A percentile compares a stretch with the other conserved stretches of the same genome.
These are phyloP conservation scores for Epichloe uncinata DNA, from an alignment of 2,329 filamentous ascomycete genomes.

Conservation along the genomic window DNA sequence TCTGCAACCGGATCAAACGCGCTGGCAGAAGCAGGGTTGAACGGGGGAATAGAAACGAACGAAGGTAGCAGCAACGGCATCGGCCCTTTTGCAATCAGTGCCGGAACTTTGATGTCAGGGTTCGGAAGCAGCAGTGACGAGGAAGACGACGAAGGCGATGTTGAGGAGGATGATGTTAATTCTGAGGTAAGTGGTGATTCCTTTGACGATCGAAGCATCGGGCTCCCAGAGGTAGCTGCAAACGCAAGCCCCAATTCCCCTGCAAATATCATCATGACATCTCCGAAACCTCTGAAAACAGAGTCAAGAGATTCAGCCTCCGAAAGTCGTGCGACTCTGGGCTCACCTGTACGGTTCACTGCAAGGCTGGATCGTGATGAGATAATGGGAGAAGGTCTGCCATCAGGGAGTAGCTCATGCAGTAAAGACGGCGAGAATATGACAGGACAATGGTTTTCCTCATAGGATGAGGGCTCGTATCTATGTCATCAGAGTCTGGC, in stretches of 20 bases:
- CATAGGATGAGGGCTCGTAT: conserved; percentile 4
- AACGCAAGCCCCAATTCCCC: conserved; percentile 12
- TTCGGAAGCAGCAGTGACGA: conserved; percentile 94
- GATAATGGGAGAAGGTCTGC: conserved; percentile 4
- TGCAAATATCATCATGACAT: conserved; percentile 20
- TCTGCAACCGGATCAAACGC: conserved; percentile 44
- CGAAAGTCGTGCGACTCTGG: conserved; percentile 6
- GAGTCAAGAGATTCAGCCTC: conserved; percentile 11
- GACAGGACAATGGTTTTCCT: background rate
- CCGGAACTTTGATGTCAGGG: conserved; percentile 68
- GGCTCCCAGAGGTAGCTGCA: conserved; percentile 16
- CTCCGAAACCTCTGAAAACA: conserved; percentile 15
- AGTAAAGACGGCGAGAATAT: background rate
- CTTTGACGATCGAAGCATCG: conserved; percentile 17
- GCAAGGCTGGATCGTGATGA: conserved; percentile 4
- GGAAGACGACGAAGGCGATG: conserved; percentile 88
- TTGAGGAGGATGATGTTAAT: conserved; percentile 62
- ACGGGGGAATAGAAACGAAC: conserved; percentile 59
- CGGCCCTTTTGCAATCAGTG: conserved; percentile 58
- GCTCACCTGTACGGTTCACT: conserved; percentile 5
- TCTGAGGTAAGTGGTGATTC: conserved; percentile 46
- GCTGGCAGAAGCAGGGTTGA: conserved; percentile 69
- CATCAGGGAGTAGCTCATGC: background rate
- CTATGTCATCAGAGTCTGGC: conserved; percentile 2
- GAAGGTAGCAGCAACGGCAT: conserved; percentile 54